Base-by-base conservation (phyloP, 169 alveolate species). In the Plasmodium yoelii region DNA sequence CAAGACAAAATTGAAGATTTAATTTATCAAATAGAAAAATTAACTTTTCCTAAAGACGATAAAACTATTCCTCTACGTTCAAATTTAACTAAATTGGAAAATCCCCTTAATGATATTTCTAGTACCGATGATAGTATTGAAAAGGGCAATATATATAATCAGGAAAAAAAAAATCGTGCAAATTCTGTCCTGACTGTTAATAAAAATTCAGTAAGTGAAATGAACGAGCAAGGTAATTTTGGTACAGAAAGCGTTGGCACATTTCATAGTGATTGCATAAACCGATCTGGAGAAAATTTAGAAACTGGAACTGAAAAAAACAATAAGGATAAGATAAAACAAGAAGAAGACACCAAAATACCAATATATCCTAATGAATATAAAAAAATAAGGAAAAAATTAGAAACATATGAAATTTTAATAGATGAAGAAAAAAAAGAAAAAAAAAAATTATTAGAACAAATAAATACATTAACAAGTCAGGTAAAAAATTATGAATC, bases 341-440 rank as follows among this genome's bases (percentile, higher is more conserved):
- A 47, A 0, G 42, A 28, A 15, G 59, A 51, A 4, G 34, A 18
- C 18, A 64, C 75, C 10, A 63, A 49, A 4, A 77, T 77, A 47
- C 88, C 88, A 4, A 77, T 77, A 22, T 77, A 77, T n/a, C 88
- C 88, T 47, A 61, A 77, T 56, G 88, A 77, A 47, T 77, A 77
- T n/a, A 77, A 77, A 64, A 77, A 77, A 51, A 63, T 77, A 3
- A 55, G 56, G 49, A 77, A 77, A 77, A 77, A 77, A 44, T 56
- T 77, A 7, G 88, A 77, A n/a, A 57, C 65, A n/a, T 77, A 77
- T 15, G 88, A 77, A 51, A 22, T 63, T 42, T 10, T 77, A 6
- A 63, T 77, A 26, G 65, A 59, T 56, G 75, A 77, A 77, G 77
- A 77, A 77, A 49, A 63, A 56, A 49, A 64, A 42, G 69, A 51